phyloP scores from a whole-genome alignment of 2,329 filamentous ascomycete genomes.

The Magnaporthiopsis incrustans region DNA sequence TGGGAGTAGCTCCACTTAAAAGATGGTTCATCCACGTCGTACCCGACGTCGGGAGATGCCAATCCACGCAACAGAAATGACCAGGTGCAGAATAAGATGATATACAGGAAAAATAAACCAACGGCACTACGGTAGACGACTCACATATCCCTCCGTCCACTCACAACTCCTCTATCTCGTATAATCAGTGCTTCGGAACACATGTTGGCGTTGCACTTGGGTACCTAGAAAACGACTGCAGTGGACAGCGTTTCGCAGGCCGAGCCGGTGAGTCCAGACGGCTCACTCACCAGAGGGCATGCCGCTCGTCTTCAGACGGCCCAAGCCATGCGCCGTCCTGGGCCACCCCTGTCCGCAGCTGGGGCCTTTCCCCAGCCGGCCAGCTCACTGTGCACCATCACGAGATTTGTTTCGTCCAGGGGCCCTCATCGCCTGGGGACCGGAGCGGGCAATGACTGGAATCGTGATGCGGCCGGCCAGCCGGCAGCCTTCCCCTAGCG shows the following conservation, averaged over 20 bases:
- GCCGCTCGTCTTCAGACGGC: neutral
- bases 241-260: neutral
- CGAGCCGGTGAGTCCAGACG: neutral
- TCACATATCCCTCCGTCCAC: too few relatives aligned
- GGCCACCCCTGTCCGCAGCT: neutral
- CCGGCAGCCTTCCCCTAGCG: neutral
- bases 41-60: neutral
- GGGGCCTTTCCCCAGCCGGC: too few relatives aligned
- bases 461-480: neutral
- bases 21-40: neutral
- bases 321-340: neutral
- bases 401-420: neutral
- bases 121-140: neutral
- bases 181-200: too few relatives aligned
- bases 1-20: neutral
- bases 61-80: neutral
- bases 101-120: neutral
- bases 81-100: neutral
- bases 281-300: neutral
- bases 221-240: neutral
- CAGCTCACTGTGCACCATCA: neutral
- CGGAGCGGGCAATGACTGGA: neutral
- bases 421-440: neutral
- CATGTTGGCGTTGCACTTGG: neutral
- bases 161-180: too few relatives aligned